Evolutionary conservation across 1,284 basidiomycete species (phyloP).

Genomic region (Pseudozyma hubeiensis): DNA sequence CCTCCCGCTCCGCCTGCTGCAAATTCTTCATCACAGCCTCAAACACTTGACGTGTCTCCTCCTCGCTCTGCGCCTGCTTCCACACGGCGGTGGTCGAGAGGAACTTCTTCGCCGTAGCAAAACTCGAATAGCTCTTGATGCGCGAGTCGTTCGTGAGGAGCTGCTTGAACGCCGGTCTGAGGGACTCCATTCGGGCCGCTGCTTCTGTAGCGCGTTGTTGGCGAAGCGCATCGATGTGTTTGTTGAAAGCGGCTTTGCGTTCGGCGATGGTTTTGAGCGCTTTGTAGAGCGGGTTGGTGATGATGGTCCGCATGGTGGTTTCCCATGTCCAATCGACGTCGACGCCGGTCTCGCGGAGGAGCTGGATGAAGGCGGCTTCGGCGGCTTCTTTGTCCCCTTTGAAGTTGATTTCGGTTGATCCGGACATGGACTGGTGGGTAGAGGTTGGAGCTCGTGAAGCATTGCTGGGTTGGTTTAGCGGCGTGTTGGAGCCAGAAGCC

Average conservation of each 20-base stretch:
- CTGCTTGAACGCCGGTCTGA: constrained; percentile 50
- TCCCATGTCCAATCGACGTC: constrained; percentile 97
- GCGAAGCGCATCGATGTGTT: constrained; percentile 66
- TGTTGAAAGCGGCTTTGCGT: constrained; percentile 83
- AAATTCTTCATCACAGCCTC: constrained; percentile 48
- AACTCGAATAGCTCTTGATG: constrained; percentile 59
- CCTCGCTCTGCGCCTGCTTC: constrained; percentile 41
- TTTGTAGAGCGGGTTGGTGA: constrained; percentile 97
- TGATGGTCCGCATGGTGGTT: constrained; percentile 94
- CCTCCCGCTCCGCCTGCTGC: constrained; percentile 42
- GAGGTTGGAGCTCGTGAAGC: background rate
- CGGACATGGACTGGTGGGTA: constrained; percentile 28
- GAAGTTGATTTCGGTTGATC: constrained; percentile 71
- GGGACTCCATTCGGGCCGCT: constrained; percentile 34
- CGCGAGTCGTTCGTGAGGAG: constrained; percentile 24
- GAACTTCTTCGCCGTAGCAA: constrained; percentile 54
- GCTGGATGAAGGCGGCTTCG: constrained; percentile 90
- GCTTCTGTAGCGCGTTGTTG: constrained; percentile 51
- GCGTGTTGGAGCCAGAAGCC: constrained; percentile 33
- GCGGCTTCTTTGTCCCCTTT: constrained; percentile 82
- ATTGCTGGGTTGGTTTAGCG: constrained; percentile 10
- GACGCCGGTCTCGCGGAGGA: constrained; percentile 87
- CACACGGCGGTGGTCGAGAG: constrained; percentile 25
- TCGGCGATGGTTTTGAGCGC: constrained; percentile 91
- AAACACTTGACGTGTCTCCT: constrained; percentile 48